Conservation (phyloP, 2,329 filamentous ascomycete species). For the Neopestalotiopsis sp. region DNA sequence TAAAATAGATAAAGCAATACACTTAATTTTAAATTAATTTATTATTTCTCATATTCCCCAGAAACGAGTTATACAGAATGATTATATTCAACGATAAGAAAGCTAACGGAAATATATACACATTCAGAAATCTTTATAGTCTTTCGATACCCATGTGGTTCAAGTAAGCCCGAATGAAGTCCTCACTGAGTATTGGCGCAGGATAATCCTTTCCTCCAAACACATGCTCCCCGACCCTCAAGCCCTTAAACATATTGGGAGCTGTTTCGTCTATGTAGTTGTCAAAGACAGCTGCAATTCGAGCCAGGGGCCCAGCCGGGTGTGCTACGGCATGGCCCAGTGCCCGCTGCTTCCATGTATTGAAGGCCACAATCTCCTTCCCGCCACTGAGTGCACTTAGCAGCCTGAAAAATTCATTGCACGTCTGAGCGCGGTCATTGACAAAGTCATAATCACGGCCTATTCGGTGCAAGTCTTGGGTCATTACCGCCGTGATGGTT, state of each 20-base stretch:
- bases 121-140: no score
- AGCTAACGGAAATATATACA: no score
- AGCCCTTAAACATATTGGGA: slow-evolving; percentile 29
- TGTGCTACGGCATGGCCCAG: slow-evolving; percentile 26
- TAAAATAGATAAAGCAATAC: no score
- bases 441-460: slow-evolving; percentile 34
- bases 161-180: slow-evolving; percentile 24
- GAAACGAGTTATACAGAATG: no score
- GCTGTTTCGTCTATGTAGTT: slow-evolving; percentile 29
- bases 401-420: slow-evolving; percentile 30
- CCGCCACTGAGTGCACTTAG: slow-evolving; percentile 23
- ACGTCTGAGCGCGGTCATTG: slow-evolving; percentile 28
- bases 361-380: slow-evolving; percentile 28
- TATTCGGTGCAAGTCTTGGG: slow-evolving; percentile 23
- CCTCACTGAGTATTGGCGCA: slow-evolving; percentile 23
- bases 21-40: no score
- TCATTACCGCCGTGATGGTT: slow-evolving; percentile 31
- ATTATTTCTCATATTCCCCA: no score
- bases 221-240: slow-evolving; percentile 28
- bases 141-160: slow-evolving; percentile 15
- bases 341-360: slow-evolving; percentile 29
- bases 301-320: slow-evolving; percentile 27
- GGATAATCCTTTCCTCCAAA: slow-evolving; percentile 29
- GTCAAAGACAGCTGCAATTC: slow-evolving; percentile 34
- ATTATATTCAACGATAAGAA: no score